Evolutionary conservation across 768 basidiomycete species (phyloP).

Genomic region (Leucocoprinus sp.): DNA sequence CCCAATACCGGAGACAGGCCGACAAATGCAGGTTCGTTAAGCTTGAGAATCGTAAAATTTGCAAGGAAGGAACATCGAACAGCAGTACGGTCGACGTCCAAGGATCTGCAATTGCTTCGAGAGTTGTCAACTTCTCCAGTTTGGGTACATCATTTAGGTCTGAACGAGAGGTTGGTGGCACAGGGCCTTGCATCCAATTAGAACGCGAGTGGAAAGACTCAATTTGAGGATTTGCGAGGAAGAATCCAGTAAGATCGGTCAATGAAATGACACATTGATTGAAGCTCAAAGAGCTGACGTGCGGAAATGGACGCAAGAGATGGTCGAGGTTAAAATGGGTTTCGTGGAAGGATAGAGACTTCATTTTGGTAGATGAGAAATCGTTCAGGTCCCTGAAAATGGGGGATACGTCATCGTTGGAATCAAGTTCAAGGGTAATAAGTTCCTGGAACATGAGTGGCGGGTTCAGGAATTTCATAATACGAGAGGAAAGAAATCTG

Average conservation of each 20-base stretch:
- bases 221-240: slow-evolving; percentile 4
- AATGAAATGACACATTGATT: background rate
- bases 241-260: background rate
- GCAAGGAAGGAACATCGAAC: background rate
- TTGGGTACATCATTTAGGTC: background rate
- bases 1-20: background rate
- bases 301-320: background rate
- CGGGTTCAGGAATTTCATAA: slow-evolving; percentile 20
- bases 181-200: background rate
- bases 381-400: background rate
- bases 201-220: slow-evolving; percentile 4
- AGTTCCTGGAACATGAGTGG: slow-evolving; percentile 24
- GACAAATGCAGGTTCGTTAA: background rate
- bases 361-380: too few species aligned
- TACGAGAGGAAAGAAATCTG: slow-evolving; percentile 28
- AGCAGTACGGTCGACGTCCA: background rate
- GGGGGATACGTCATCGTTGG: background rate
- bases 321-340: background rate
- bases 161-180: background rate
- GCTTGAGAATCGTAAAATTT: background rate
- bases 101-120: background rate
- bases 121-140: background rate
- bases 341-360: background rate
- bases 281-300: slow-evolving; percentile 3
- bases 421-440: slow-evolving; percentile 26